These are phyloP conservation scores for Hordeum marinum DNA, from an alignment of 176 grass and related monocot genomes.

Conservation along the genomic window DNA sequence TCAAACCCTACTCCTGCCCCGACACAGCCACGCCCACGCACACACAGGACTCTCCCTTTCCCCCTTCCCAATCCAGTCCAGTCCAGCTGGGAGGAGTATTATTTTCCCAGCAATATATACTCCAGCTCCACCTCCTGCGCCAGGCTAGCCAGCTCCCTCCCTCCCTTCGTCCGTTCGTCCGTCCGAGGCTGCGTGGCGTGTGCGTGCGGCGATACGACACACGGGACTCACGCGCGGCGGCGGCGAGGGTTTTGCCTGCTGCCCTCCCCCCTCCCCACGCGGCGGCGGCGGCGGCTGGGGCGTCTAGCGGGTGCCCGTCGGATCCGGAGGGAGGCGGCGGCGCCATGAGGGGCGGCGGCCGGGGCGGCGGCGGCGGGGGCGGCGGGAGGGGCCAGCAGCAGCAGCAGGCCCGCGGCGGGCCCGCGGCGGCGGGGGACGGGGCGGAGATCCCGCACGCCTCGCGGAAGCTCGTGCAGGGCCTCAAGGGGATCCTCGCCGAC, in stretches of 20 bases:
- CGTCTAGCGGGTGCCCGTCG: conserved; percentile 16
- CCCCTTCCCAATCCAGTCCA: background rate
- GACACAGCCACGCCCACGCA: background rate
- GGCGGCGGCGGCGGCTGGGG: conserved; percentile 15
- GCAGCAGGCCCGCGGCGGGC: background rate
- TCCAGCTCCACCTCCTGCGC: background rate
- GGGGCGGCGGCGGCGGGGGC: conserved; percentile 35
- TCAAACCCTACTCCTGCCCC: background rate
- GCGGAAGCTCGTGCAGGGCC: conserved; percentile 65
- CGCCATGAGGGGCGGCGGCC: conserved; percentile 39
- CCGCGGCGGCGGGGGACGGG: conserved; percentile 15
- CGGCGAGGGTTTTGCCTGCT: conserved; percentile 39
- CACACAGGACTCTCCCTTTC: background rate
- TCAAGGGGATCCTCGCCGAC: conserved; percentile 73
- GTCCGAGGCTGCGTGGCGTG: background rate
- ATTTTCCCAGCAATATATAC: background rate
- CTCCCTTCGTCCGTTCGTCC: too few species aligned
- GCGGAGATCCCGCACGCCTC: conserved; percentile 47
- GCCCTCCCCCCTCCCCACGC: background rate
- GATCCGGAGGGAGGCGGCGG: conserved; percentile 31
- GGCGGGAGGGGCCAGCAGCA: conserved; percentile 31
- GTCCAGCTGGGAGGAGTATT: background rate
- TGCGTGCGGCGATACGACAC: conserved; percentile 9
- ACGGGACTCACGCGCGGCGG: background rate
- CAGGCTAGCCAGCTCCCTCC: background rate